Percentiles rank a stretch among this genome's conserved stretches.
These are phyloP conservation scores for Paramecium caudatum DNA, from an alignment of 73 alveolate species.

Conservation along the genomic window DNA sequence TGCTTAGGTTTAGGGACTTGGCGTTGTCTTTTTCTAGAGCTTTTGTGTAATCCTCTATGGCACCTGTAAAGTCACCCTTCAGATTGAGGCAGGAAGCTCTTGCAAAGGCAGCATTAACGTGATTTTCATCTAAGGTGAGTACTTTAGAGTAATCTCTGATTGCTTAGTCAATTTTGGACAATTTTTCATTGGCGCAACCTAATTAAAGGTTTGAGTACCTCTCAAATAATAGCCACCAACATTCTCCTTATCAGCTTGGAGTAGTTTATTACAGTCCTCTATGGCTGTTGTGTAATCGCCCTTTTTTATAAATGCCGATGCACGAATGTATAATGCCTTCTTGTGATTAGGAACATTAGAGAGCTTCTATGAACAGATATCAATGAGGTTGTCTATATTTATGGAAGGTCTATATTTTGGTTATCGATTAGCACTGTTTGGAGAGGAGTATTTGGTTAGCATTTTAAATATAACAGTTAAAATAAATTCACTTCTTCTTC, in stretches of 20 bases:
- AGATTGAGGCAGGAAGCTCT: constrained; percentile 97
- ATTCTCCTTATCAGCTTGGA: constrained; percentile 81
- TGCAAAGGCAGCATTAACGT: constrained; percentile 95
- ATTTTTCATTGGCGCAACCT: constrained; percentile 90
- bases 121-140: constrained; percentile 92
- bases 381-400: constrained; percentile 87
- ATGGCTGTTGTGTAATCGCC: constrained; percentile 83
- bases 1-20: constrained; percentile 44
- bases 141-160: constrained; percentile 91
- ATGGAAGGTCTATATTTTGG: constrained; percentile 75
- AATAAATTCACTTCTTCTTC: constrained; percentile 40
- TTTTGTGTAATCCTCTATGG: constrained; percentile 96
- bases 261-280: constrained; percentile 83
- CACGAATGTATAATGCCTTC: constrained; percentile 89
- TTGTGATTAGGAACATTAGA: constrained; percentile 83
- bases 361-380: constrained; percentile 84
- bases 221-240: constrained; percentile 91
- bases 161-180: constrained; percentile 88
- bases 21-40: constrained; percentile 96
- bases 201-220: constrained; percentile 67
- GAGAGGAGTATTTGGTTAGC: too few relatives aligned
- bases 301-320: constrained; percentile 85
- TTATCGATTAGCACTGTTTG: too few relatives aligned
- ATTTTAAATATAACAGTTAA: too few relatives aligned
- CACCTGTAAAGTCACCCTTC: constrained; percentile 93